Evolutionary conservation across 2,329 filamentous ascomycete genomes (phyloP).

Genomic region (Alternaria rosae): DNA sequence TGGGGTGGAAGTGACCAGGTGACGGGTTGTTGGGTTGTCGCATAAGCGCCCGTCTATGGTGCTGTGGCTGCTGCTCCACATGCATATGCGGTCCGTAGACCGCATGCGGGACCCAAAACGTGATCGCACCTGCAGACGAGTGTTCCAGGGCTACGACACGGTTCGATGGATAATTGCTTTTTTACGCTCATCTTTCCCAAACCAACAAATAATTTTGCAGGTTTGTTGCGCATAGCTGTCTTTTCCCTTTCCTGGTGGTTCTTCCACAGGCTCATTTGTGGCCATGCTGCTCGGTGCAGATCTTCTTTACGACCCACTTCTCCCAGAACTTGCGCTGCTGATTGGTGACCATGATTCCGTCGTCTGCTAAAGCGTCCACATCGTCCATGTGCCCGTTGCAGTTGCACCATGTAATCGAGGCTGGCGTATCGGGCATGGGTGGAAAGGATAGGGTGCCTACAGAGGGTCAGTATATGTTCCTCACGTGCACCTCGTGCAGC

Average conservation of each 20-base stretch:
- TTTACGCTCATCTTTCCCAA: background rate
- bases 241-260: background rate
- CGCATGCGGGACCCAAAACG: conserved; percentile 19
- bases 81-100: conserved; percentile 22
- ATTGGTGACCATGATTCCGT: conserved; percentile 57
- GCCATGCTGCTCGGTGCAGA: conserved; percentile 54
- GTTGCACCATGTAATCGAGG: conserved; percentile 56
- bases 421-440: conserved; percentile 55
- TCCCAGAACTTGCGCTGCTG: conserved; percentile 63
- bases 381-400: conserved; percentile 53
- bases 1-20: background rate
- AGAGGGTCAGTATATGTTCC: background rate
- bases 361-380: conserved; percentile 57
- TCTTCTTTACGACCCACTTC: conserved; percentile 59
- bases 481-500: background rate
- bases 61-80: conserved; percentile 22
- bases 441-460: conserved; percentile 55
- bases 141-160: background rate
- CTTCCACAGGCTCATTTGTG: conserved; percentile 39
- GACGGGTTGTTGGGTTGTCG: conserved; percentile 20
- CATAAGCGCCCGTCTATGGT: conserved; percentile 30
- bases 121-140: conserved; percentile 16
- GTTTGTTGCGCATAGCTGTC: background rate
- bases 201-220: conserved; percentile 4
- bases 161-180: conserved; percentile 8